Evolutionary conservation across 73 alveolate species (phyloP).

Genomic region (Paramecium sonneborni): DNA sequence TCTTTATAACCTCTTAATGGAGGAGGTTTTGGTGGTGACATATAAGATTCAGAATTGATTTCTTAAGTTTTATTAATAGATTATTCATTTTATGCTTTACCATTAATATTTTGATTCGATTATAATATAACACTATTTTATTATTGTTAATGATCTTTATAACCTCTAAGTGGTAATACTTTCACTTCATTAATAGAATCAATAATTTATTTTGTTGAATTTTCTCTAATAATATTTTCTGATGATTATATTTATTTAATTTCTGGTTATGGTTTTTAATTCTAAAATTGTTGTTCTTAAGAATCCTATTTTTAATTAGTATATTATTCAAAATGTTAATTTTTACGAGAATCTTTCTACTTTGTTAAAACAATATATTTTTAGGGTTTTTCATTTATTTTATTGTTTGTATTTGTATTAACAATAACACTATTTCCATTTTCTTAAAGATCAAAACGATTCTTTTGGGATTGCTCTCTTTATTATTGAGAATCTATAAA

Average conservation of each 20-base stretch:
- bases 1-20: slow-evolving; percentile 9
- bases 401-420: background rate
- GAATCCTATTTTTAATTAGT: background rate
- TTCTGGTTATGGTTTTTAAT: background rate
- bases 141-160: background rate
- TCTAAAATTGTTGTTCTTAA: background rate
- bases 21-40: background rate
- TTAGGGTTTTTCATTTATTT: background rate
- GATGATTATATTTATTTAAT: background rate
- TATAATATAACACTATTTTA: background rate
- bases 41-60: background rate
- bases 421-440: background rate
- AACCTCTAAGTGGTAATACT: background rate
- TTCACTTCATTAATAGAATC: background rate
- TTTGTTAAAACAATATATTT: background rate
- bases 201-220: background rate
- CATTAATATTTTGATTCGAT: background rate
- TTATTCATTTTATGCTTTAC: background rate
- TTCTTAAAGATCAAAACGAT: background rate
- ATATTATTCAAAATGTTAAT: background rate
- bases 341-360: background rate
- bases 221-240: background rate
- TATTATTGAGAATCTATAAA: background rate
- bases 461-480: background rate
- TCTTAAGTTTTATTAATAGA: background rate